Conservation (phyloP, 805 yeast species). For the Candida nemodendra region DNA sequence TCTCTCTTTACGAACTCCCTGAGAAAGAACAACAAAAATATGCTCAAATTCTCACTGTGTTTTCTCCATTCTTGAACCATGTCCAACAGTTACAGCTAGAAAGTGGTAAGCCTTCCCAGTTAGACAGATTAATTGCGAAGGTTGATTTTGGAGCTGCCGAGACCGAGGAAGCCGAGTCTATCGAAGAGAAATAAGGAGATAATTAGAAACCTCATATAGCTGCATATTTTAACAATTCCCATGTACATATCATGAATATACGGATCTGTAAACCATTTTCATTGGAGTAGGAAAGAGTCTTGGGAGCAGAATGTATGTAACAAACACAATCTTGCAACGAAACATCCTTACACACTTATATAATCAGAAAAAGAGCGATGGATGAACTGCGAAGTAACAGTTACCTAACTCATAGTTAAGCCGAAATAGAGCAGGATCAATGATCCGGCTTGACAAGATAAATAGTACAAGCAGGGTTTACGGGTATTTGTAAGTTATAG, state of each 20-base stretch:
- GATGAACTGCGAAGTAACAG: too few relatives aligned
- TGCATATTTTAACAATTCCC: neutral
- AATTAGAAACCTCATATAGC: neutral
- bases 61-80: conserved; percentile 13
- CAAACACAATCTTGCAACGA: too few relatives aligned
- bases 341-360: conserved; percentile 6
- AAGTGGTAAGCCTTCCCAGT: conserved; percentile 7
- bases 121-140: conserved; percentile 10
- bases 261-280: too few relatives aligned
- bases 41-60: conserved; percentile 7
- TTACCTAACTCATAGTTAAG: too few relatives aligned
- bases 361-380: too few relatives aligned
- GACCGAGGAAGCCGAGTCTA: conserved; percentile 4
- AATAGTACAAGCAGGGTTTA: too few relatives aligned
- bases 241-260: neutral
- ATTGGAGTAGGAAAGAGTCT: too few relatives aligned
- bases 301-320: too few relatives aligned
- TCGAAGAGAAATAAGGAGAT: too few relatives aligned
- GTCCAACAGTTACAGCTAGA: conserved; percentile 16
- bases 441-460: too few relatives aligned
- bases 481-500: too few relatives aligned
- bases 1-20: conserved; percentile 13
- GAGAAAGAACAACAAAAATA: conserved; percentile 10
- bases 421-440: too few relatives aligned
- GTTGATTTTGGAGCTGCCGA: conserved; percentile 1